Evolutionary conservation across 352 stramenopile genomes (phyloP), one percentile per base, ranked within the genome.

Genomic region (Phytopythium mirpurense): DNA sequence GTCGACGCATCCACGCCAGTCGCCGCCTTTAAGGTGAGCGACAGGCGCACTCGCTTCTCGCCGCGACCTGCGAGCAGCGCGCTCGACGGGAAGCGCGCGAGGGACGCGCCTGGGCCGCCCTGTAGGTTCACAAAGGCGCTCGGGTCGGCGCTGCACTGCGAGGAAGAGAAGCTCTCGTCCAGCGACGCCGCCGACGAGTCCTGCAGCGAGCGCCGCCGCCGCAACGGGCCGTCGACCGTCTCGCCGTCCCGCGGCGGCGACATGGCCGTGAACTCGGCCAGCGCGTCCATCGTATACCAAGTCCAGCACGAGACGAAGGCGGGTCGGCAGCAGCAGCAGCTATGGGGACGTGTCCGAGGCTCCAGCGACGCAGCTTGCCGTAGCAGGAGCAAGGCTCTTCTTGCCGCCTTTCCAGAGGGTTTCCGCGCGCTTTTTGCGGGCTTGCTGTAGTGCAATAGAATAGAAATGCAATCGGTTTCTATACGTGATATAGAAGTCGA

Each of bases 111-210:
- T 14, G 51, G 45, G 23, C 57, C 23, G 27, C 69, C 49, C 43
- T 67, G 61, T 41, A 82, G 68, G 7, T 67, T 66, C 21, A 60
- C n/a, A 55, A 91, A 88, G 26, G 78, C 72, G 49, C 43, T 76
- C 36, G 68, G 64, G 55, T 88, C 76, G 7, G 81, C 76, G 44
- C 81, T 89, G 65, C 67, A 87, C 51, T 91, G 81, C 58, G 73
- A 79, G 31, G 50, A 34, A 21, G 41, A 65, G 32, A 76, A 81
- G 41, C 65, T 79, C 50, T 78, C 70, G 57, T 60, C 68, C 5
- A 50, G 36, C 19, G 21, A 52, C 29, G 55, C 50, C 34, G 56
- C 50, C 34, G 56, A 56, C 14, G 60, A 61, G 29, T 41, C 36
- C 18, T 41, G 16, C 14, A 41, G 36, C 36, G 36, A 41, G 1